Conservation (phyloP, 352 stramenopile species). For the Pythium dissotocum region DNA sequence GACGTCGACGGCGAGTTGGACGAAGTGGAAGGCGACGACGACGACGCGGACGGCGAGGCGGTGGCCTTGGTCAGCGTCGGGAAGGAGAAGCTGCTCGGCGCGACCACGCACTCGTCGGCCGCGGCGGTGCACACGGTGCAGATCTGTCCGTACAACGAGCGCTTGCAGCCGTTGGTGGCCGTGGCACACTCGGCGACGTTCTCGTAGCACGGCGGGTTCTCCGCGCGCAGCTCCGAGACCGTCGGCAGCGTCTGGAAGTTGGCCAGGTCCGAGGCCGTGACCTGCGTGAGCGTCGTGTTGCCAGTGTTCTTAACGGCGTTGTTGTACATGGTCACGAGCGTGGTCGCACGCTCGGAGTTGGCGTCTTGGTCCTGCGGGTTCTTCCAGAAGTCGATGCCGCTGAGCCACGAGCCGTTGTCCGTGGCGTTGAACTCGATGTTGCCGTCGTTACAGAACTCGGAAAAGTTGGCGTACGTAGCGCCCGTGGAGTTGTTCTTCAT, state of each 20-base stretch:
- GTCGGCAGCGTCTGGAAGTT: constrained; percentile 55
- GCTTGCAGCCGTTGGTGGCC: constrained; percentile 59
- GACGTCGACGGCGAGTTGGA: not conserved
- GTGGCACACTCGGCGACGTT: constrained; percentile 56
- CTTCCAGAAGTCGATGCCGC: constrained; percentile 61
- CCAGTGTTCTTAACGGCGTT: constrained; percentile 25
- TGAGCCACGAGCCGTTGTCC: constrained; percentile 35
- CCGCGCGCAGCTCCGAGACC: constrained; percentile 34
- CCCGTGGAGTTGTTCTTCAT: constrained; percentile 41
- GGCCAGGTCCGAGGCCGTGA: constrained; percentile 29
- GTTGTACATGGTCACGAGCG: constrained; percentile 51
- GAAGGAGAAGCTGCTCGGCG: constrained; percentile 38
- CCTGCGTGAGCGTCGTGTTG: constrained; percentile 36
- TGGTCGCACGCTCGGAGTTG: constrained; percentile 43
- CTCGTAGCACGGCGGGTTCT: constrained; percentile 66
- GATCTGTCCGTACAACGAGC: constrained; percentile 54
- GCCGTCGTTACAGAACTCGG: constrained; percentile 64
- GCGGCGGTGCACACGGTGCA: constrained; percentile 44
- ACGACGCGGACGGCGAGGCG: constrained; percentile 9
- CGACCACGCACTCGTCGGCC: constrained; percentile 32
- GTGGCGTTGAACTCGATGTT: constrained; percentile 61
- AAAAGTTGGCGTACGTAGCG: constrained; percentile 53
- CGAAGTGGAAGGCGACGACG: not conserved
- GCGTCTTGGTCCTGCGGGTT: constrained; percentile 47
- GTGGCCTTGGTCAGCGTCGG: constrained; percentile 36